Conservation (phyloP, 768 basidiomycete genomes). For the Phylloporus arenicola region DNA sequence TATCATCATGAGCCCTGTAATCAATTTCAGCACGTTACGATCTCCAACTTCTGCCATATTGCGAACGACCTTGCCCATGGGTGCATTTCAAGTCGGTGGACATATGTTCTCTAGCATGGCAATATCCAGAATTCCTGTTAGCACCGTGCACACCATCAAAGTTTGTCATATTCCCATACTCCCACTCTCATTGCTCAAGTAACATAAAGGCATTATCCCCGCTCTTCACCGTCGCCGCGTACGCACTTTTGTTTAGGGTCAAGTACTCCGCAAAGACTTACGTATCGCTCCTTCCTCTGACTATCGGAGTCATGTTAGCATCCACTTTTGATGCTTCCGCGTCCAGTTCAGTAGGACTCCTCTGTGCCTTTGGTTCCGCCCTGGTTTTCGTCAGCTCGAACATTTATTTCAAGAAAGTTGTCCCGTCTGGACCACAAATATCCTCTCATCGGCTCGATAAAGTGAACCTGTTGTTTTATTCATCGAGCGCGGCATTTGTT, state of each 20-base stretch:
- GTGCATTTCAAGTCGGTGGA: slow-evolving; percentile 93
- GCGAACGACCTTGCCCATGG: slow-evolving; percentile 85
- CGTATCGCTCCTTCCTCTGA: slow-evolving; percentile 89
- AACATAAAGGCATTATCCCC: slow-evolving; percentile 81
- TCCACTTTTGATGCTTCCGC: slow-evolving; percentile 90
- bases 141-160: slow-evolving; percentile 99
- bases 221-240: slow-evolving; percentile 93
- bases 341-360: slow-evolving; percentile 79
- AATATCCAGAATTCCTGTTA: slow-evolving; percentile 92
- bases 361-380: slow-evolving; percentile 96
- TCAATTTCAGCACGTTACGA: slow-evolving; percentile 65
- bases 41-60: slow-evolving; percentile 69
- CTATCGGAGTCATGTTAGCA: slow-evolving; percentile 94
- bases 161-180: slow-evolving; percentile 37
- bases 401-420: slow-evolving; percentile 98
- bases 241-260: slow-evolving; percentile 89
- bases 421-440: slow-evolving; percentile 58
- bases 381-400: slow-evolving; percentile 96
- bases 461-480: slow-evolving; percentile 92
- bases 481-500: slow-evolving; percentile 87
- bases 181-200: slow-evolving; percentile 2
- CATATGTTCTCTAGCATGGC: slow-evolving; percentile 98
- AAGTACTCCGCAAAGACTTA: slow-evolving; percentile 92
- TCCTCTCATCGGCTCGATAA: slow-evolving; percentile 86
- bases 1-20: slow-evolving; percentile 70